Base-by-base conservation (phyloP, 306 rosid species). In the Lathyrus tuberosus region DNA sequence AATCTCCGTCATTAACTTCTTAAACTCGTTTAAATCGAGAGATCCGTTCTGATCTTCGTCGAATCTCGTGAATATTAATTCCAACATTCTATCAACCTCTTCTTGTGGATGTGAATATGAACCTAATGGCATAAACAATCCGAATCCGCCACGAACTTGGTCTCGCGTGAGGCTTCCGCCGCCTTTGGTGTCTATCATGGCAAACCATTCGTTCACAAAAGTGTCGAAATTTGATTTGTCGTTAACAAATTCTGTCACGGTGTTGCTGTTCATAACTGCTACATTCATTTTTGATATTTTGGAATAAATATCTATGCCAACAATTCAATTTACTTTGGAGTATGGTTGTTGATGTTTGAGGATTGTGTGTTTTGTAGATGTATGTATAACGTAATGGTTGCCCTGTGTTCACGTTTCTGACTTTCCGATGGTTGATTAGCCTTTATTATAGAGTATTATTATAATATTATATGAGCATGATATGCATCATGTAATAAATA, bases 1-100 rank as follows among this genome's bases (percentile, higher is more conserved):
- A 18, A 86, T 82, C 68, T 91, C 92, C 1, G 22, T 75, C 73
- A 87, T 74, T 3, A 86, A 72, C 1, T 68, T 74, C 59, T 67
- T 78, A 62, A 86, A 89, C 76, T 81, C 85, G 0, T 48, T 33
- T 4, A 28, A 5, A 67, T 81, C 86, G 4, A 89, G 77, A 3
- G 24, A 22, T 9, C 85, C 96, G 5, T 83, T 84, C 1, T 8
- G 10, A 60, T 89, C 86, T 70, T 77, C 74, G 60, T 83, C 91
- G 13, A 84, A 84, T 54, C 83, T 81, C 38, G 76, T 71, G 17
- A 86, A 82, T 4, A 86, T 75, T 5, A 7, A 26, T 13, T 65
- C 80, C 24, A 75, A 71, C 2, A 80, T 5, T 2, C 8, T 16
- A 0, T 65, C 73, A 17, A 69, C 17, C 67, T 78, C 85, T 14